Evolutionary conservation across 2,329 filamentous ascomycete species (phyloP), one percentile per base, ranked within the genome.

Genomic region (Aspergillus felis): DNA sequence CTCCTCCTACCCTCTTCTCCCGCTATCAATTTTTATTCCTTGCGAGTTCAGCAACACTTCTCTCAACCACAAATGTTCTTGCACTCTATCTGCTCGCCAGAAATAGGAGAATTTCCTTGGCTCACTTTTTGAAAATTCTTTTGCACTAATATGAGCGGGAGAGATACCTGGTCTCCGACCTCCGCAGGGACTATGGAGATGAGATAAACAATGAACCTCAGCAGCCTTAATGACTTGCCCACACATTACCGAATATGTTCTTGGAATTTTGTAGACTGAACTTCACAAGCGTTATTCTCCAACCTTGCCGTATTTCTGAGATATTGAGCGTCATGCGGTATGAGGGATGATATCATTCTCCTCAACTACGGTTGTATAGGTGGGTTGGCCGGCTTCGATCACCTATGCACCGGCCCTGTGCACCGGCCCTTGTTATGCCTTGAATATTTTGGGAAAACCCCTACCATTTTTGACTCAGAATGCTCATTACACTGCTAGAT

Each of bases 61-160:
- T 58, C 60, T 64, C 66, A 72, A 76, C 76, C 65, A 71, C 73
- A 74, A 69, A 75, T 78, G 74, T 89, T 82, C 79, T 85, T 86
- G 81, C 84, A 84, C 86, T 90, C 81, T 68, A 86, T 87, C 68
- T 79, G 77, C 76, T 85, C 85, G 76, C 72, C 73, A 46, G 51
- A 55, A 52, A 47, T 56, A 61, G 75, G 61, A 73, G 78, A 73
- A 78, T 75, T 48, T 69, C 64, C 53, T 68, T 14, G n/a, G 4
- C 4, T 25, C 14, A 20, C 14, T 17, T 3, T 52, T 61, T 64
- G 64, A 61, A 66, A 60, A 47, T 47, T 12, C 9, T 3, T 47
- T 38, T n/a, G 32, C 14, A 7, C 32, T 25, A 25, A 47, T 14
- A 27, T 47, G 20, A 3, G 17, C 8, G n/a, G 22, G 22, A 20